Percentiles rank a stretch among this genome's conserved stretches.
Evolutionary conservation across 2,329 filamentous ascomycete genomes (phyloP).

Genomic region (Calonectria henricotiae): DNA sequence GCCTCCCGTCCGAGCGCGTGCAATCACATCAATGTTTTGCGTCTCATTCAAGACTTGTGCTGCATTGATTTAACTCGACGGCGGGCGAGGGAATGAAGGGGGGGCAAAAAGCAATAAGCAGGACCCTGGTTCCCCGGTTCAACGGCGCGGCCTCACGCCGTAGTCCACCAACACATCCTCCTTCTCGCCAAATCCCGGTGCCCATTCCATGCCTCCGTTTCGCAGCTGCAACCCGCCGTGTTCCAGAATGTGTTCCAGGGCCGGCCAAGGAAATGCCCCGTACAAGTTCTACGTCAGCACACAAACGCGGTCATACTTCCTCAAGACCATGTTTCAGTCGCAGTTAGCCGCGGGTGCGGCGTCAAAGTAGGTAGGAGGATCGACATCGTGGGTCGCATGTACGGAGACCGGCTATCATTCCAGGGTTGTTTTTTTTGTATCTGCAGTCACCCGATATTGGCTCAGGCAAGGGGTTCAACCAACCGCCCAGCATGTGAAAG

Average conservation of each 20-base stretch:
- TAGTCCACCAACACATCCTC: conserved; percentile 47
- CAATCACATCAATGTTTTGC: conserved; percentile 25
- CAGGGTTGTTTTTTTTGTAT: conserved; percentile 16
- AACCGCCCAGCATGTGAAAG: conserved; percentile 19
- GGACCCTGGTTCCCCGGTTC: conserved; percentile 33
- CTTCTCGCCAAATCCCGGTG: conserved; percentile 13
- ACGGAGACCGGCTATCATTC: neutral
- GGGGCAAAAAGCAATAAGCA: conserved; percentile 38
- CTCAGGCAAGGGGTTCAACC: conserved; percentile 11
- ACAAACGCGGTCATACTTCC: conserved; percentile 9
- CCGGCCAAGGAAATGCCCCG: conserved; percentile 32
- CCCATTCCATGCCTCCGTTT: conserved; percentile 43
- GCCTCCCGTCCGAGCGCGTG: conserved; percentile 22
- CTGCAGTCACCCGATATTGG: conserved; percentile 10
- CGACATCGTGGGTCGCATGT: conserved; percentile 37
- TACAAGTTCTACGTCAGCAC: conserved; percentile 24
- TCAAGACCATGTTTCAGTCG: conserved; percentile 25
- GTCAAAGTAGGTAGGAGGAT: conserved; percentile 48
- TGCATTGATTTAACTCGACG: conserved; percentile 13
- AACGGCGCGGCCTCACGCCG: conserved; percentile 45
- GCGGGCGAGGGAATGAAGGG: neutral
- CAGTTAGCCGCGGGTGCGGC: conserved; percentile 41
- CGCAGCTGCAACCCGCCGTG: conserved; percentile 40
- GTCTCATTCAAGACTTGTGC: conserved; percentile 8
- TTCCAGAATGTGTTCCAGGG: conserved; percentile 42